Percentiles rank a stretch among this genome's conserved stretches.
These are phyloP conservation scores for Ophiostoma novo-ulmi DNA, from an alignment of 2,329 filamentous ascomycete genomes.

Conservation along the genomic window DNA sequence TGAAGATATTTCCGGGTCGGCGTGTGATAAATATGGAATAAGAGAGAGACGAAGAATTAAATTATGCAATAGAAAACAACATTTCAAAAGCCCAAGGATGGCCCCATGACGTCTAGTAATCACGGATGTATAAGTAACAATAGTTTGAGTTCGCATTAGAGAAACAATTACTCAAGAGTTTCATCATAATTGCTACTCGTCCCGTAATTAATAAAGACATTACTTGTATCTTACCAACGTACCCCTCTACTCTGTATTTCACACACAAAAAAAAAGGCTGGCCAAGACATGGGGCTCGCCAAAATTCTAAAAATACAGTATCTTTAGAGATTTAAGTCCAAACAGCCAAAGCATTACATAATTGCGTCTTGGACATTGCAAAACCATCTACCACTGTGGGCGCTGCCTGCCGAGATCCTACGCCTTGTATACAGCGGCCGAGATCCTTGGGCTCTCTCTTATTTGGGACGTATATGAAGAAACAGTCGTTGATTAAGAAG, in stretches of 20 bases:
- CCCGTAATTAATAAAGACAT: not conserved
- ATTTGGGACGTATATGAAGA: not conserved
- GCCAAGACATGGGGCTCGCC: not conserved
- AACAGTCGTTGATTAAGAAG: not conserved
- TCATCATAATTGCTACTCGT: not conserved
- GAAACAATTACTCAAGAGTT: not conserved
- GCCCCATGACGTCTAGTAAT: not conserved
- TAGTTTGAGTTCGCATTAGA: not conserved
- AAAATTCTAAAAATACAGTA: not conserved
- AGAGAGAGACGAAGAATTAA: not conserved
- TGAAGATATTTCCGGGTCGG: not conserved
- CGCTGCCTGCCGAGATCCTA: slow-evolving; percentile 3
- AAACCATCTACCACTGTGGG: not conserved
- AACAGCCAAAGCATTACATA: not conserved
- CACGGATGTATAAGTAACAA: not conserved
- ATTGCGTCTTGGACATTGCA: not conserved
- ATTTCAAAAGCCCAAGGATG: not conserved
- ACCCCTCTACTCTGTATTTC: not conserved
- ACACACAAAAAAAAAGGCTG: not conserved
- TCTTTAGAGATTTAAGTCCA: not conserved
- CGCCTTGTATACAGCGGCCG: not conserved
- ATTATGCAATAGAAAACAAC: not conserved
- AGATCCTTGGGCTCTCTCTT: not conserved
- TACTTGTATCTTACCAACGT: not conserved
- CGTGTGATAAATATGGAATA: not conserved